phyloP scores from a whole-genome alignment of 164 flowering plant genomes.

The Taxillus chinensis region DNA sequence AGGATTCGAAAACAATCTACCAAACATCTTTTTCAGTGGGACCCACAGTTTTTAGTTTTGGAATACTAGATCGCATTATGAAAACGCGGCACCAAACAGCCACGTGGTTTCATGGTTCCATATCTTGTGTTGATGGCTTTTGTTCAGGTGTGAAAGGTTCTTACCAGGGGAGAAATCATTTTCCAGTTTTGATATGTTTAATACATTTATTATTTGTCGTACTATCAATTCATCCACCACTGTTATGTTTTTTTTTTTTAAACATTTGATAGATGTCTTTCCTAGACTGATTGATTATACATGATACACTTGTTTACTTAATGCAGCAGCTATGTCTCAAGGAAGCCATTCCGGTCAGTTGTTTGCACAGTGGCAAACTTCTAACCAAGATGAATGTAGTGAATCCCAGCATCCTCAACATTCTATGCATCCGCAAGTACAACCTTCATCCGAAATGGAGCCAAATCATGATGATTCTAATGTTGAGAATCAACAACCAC shows the following conservation, averaged over 20 bases:
- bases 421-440: slow-evolving; percentile 26
- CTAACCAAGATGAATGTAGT: slow-evolving; percentile 32
- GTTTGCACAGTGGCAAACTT: slow-evolving; percentile 43
- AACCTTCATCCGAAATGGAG: slow-evolving; percentile 25
- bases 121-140: too few relatives aligned
- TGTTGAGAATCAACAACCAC: slow-evolving; percentile 34
- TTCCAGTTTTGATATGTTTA: too few relatives aligned
- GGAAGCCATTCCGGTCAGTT: slow-evolving; percentile 36
- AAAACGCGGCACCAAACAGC: too few relatives aligned
- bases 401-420: slow-evolving; percentile 26
- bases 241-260: neutral
- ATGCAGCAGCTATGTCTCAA: slow-evolving; percentile 34
- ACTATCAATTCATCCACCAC: too few relatives aligned
- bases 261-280: neutral
- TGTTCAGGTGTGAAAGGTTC: too few relatives aligned
- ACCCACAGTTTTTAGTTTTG: too few relatives aligned
- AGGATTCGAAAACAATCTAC: too few relatives aligned
- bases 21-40: too few relatives aligned
- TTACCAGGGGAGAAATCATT: too few relatives aligned
- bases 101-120: too few relatives aligned
- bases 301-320: neutral
- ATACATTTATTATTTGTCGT: too few relatives aligned
- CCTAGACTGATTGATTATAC: neutral
- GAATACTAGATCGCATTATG: too few relatives aligned
- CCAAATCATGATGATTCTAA: slow-evolving; percentile 21